A percentile compares a stretch with the other conserved stretches of the same genome.
phyloP scores from a whole-genome alignment of 176 grass and related monocot genomes.

The Poa pratensis region DNA sequence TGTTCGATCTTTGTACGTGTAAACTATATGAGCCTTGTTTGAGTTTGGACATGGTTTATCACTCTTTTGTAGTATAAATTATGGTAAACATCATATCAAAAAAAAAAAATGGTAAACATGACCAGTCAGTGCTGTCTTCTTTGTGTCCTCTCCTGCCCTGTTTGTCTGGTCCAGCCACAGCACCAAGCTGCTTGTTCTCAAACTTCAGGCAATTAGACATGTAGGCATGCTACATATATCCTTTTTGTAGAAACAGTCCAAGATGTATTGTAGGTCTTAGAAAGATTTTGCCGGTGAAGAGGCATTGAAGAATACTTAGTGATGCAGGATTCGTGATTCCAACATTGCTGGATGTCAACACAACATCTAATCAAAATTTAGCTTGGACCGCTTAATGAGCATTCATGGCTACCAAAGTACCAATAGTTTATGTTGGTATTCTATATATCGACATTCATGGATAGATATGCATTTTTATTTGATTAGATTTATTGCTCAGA shows the following conservation, averaged over 20 bases:
- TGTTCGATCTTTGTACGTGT: not conserved
- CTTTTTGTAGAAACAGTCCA: not conserved
- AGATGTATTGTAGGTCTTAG: not conserved
- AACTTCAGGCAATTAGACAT: not conserved
- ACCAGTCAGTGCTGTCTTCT: not conserved
- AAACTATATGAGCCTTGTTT: not conserved
- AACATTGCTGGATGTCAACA: not conserved
- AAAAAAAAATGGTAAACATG: not conserved
- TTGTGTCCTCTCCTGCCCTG: not conserved
- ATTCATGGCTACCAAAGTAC: not conserved
- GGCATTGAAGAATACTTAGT: not conserved
- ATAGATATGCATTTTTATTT: not conserved
- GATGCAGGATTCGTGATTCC: not conserved
- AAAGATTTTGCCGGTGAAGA: not conserved
- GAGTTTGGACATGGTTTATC: not conserved
- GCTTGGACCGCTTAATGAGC: not conserved
- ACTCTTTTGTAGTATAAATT: not conserved
- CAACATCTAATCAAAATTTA: no score
- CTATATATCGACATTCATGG: not conserved
- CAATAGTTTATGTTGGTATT: not conserved
- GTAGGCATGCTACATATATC: not conserved
- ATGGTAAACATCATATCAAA: not conserved
- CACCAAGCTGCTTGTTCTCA: not conserved
- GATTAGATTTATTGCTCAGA: not conserved
- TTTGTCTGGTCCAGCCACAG: not conserved